Conservation (phyloP, 2,329 filamentous ascomycete species). For the Nannizzia gypsea region DNA sequence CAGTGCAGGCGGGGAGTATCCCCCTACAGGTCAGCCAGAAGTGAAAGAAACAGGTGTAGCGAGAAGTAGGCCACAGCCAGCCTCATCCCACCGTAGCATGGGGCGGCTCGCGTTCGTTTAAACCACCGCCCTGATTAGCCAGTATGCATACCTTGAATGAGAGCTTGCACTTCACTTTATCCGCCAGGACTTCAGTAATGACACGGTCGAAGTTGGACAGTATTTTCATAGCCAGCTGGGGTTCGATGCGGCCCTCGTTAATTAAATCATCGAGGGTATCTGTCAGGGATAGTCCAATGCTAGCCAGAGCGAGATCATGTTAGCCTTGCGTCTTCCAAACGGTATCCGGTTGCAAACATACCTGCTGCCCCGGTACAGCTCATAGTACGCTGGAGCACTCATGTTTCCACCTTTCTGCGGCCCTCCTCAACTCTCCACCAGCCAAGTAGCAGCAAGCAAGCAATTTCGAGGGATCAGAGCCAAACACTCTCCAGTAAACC, state of each 20-base stretch:
- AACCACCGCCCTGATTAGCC: not conserved
- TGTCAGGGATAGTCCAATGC: constrained; percentile 83
- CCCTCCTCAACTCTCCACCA: not conserved
- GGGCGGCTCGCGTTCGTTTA: not conserved
- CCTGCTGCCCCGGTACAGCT: constrained; percentile 98
- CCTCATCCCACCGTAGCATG: not conserved
- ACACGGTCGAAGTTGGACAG: constrained; percentile 89
- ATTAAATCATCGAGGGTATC: constrained; percentile 97
- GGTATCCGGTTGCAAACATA: constrained; percentile 36
- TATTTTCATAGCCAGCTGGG: constrained; percentile 97
- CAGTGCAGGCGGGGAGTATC: constrained; percentile 4
- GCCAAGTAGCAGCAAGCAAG: not conserved
- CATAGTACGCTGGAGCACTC: constrained; percentile 57
- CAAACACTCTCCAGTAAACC: not conserved
- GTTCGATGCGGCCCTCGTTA: constrained; percentile 86
- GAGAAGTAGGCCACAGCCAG: not conserved
- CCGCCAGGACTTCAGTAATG: constrained; percentile 79
- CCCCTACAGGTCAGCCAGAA: not conserved
- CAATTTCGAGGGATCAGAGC: not conserved
- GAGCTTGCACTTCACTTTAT: constrained; percentile 81
- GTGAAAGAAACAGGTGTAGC: not conserved
- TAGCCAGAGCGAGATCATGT: constrained; percentile 30
- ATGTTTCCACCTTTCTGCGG: constrained; percentile 26
- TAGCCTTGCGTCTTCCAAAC: not conserved
- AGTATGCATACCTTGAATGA: constrained; percentile 73